These are phyloP conservation scores for Petunia secreta DNA, from an alignment of 257 asterid species.

Conservation along the genomic window DNA sequence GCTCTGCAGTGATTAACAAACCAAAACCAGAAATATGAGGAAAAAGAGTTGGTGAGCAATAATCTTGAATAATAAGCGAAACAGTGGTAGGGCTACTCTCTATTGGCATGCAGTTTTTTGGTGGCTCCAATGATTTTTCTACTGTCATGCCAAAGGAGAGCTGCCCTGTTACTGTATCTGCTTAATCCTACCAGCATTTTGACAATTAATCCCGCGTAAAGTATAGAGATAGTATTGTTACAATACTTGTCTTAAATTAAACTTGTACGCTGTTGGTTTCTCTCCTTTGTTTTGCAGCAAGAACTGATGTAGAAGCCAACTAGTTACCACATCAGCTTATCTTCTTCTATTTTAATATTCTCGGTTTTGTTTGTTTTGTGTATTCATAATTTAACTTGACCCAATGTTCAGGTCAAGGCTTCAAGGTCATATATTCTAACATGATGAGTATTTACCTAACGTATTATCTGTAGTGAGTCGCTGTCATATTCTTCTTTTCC, in stretches of 20 bases:
- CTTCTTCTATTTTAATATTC: neutral
- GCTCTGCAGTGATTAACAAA: neutral
- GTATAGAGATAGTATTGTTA: neutral
- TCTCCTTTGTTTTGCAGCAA: slow-evolving; percentile 6
- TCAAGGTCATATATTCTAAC: too few relatives aligned
- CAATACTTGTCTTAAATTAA: neutral
- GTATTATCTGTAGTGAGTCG: too few relatives aligned
- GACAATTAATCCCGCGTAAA: neutral
- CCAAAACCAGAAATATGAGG: neutral
- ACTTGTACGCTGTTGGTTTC: neutral
- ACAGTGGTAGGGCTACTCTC: slow-evolving; percentile 53
- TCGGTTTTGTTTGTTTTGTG: neutral
- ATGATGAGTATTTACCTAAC: too few relatives aligned
- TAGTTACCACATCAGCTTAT: neutral
- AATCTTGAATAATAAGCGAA: slow-evolving; percentile 36
- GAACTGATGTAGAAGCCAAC: neutral
- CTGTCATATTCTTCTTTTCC: too few relatives aligned
- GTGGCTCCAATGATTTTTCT: neutral
- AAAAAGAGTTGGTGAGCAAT: neutral
- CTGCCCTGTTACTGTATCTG: slow-evolving; percentile 57
- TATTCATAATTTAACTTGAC: neutral
- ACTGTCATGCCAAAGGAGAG: slow-evolving; percentile 66
- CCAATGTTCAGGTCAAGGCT: neutral
- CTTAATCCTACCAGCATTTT: slow-evolving; percentile 30
- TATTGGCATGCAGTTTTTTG: slow-evolving; percentile 45